Conservation (phyloP, 208 protist species). For the Novymonas esmeraldas region DNA sequence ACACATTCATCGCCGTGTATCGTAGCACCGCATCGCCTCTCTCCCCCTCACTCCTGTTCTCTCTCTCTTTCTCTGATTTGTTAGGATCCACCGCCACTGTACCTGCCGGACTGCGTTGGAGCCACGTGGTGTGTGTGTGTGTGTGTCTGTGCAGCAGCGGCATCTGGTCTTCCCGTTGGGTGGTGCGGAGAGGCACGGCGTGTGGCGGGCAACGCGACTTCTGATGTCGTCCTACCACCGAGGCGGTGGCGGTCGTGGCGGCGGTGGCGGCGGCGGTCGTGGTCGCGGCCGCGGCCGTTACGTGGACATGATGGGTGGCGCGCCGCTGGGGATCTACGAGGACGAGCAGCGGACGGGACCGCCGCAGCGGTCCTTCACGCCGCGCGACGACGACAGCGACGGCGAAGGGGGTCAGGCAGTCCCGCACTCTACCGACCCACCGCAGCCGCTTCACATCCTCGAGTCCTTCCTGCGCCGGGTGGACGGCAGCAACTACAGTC, state of each 20-base stretch:
- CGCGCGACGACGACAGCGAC: conserved; percentile 16
- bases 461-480: conserved; percentile 38
- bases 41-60: no score
- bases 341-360: conserved; percentile 1
- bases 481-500: conserved; percentile 58
- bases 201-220: no score
- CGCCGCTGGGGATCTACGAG: background rate
- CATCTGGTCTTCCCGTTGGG: background rate
- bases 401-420: background rate
- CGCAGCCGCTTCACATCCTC: conserved; percentile 16
- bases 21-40: no score
- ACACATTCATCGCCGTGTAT: no score
- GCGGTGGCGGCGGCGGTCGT: background rate
- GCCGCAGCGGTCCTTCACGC: background rate
- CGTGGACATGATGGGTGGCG: conserved; percentile 3
- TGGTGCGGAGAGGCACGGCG: no score
- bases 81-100: background rate
- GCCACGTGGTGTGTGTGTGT: no score
- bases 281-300: conserved; percentile 8
- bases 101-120: no score
- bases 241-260: conserved; percentile 1
- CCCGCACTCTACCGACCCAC: background rate
- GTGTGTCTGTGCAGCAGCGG: background rate
- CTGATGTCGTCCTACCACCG: conserved; percentile 24
- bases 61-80: no score